These are phyloP conservation scores for Circinella minor DNA, from an alignment of 371 early-diverging fungal species.

Conservation along the genomic window DNA sequence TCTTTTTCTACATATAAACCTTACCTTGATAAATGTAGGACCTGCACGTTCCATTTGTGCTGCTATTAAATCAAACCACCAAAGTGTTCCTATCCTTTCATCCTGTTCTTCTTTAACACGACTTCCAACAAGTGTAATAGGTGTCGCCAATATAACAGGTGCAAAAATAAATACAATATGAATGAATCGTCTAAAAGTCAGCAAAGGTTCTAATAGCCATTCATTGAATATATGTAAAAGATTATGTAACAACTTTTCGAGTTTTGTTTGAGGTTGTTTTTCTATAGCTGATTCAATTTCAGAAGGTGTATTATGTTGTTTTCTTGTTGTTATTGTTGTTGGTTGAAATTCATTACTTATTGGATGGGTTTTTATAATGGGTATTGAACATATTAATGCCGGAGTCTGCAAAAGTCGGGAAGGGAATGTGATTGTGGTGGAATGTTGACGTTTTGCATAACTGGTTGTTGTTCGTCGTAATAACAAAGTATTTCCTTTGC, in stretches of 20 bases:
- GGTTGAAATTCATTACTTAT: neutral
- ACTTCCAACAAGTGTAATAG: slow-evolving; percentile 59
- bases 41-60: slow-evolving; percentile 86
- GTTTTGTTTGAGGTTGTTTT: slow-evolving; percentile 15
- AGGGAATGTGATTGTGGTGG: slow-evolving; percentile 2
- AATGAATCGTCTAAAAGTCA: slow-evolving; percentile 60
- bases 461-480: neutral
- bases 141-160: slow-evolving; percentile 65
- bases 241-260: slow-evolving; percentile 18
- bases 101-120: slow-evolving; percentile 45
- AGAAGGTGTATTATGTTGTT: slow-evolving; percentile 27
- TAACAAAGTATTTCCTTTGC: neutral
- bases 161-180: slow-evolving; percentile 65
- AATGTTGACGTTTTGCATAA: neutral
- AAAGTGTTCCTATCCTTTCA: slow-evolving; percentile 68
- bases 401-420: slow-evolving; percentile 7
- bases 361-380: neutral
- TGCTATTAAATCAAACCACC: slow-evolving; percentile 86
- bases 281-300: slow-evolving; percentile 31
- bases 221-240: slow-evolving; percentile 45
- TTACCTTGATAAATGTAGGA: slow-evolving; percentile 92
- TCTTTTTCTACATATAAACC: too few relatives aligned
- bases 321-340: neutral
- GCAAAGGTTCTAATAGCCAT: slow-evolving; percentile 61
- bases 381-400: slow-evolving; percentile 3